Evolutionary conservation across 2,329 filamentous ascomycete genomes (phyloP).

Genomic region (Fusarium begoniae): DNA sequence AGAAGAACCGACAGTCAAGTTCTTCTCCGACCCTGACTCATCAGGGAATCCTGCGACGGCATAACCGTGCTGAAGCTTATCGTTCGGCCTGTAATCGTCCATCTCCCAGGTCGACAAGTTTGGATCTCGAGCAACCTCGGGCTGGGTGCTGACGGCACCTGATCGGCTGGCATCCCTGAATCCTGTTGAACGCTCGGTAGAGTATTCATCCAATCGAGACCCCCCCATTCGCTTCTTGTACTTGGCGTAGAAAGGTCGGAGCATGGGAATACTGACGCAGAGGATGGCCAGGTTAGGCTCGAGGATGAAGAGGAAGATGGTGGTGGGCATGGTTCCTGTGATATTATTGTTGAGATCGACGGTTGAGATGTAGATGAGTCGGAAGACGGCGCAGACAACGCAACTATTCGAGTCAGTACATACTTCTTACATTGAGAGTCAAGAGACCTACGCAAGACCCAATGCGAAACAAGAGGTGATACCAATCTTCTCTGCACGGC

Average conservation of each 20-base stretch:
- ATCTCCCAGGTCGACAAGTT: conserved; percentile 39
- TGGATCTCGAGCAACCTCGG: conserved; percentile 1
- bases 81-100: conserved; percentile 29
- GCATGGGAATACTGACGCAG: conserved; percentile 55
- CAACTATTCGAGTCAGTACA: conserved; percentile 41
- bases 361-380: conserved; percentile 49
- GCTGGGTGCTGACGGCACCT: conserved; percentile 18
- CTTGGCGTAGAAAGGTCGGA: conserved; percentile 48
- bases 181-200: conserved; percentile 29
- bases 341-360: conserved; percentile 50
- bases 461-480: conserved; percentile 50
- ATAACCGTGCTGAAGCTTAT: conserved; percentile 24
- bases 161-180: conserved; percentile 34
- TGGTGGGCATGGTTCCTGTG: conserved; percentile 52
- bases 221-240: conserved; percentile 47
- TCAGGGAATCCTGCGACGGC: conserved; percentile 20
- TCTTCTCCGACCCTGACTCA: conserved; percentile 40
- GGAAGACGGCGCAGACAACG: conserved; percentile 51
- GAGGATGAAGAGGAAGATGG: conserved; percentile 51
- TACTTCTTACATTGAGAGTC: fast-evolving
- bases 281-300: conserved; percentile 54
- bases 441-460: conserved; percentile 46
- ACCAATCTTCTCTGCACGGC: conserved; percentile 48
- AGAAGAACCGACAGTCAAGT: conserved; percentile 30
- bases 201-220: conserved; percentile 42